A percentile compares a stretch with the other conserved stretches of the same genome.
These are phyloP conservation scores for Planoprotostelium fungivorum DNA, from an alignment of 78 protist species.

Conservation along the genomic window DNA sequence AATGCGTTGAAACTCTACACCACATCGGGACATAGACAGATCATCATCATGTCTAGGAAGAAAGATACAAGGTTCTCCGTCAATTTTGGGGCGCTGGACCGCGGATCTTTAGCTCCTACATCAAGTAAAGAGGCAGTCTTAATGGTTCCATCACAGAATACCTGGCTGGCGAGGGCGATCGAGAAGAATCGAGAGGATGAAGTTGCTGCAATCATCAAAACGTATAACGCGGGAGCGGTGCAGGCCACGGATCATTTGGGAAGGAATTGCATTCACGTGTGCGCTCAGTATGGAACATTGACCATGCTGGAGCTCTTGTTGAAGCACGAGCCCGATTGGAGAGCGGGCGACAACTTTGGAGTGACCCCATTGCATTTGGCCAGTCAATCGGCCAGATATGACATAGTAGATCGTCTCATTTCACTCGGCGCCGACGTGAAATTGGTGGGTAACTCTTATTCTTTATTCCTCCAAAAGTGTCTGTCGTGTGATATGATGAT, in stretches of 20 bases:
- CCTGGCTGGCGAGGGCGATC: background rate
- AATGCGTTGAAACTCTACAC: too few species aligned
- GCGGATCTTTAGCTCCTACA: too few species aligned
- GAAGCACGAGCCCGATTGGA: background rate
- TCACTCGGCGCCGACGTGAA: background rate
- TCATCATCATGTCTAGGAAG: too few species aligned
- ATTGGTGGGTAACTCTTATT: background rate
- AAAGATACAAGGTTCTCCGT: too few species aligned
- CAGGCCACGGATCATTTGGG: background rate
- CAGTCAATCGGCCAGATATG: background rate
- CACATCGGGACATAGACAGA: too few species aligned
- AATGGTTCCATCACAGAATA: background rate
- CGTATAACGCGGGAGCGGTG: background rate
- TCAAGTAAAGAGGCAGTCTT: background rate
- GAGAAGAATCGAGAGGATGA: background rate
- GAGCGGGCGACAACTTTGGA: background rate
- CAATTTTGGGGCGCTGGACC: too few species aligned
- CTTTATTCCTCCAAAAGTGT: background rate
- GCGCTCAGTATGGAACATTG: background rate
- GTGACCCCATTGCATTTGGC: background rate
- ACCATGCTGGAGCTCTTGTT: background rate
- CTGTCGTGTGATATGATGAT: too few species aligned
- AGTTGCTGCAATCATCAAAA: background rate
- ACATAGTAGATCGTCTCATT: background rate
- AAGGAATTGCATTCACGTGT: background rate